These are phyloP conservation scores for Leccinum variicolor DNA, from an alignment of 768 basidiomycete genomes.

Conservation along the genomic window DNA sequence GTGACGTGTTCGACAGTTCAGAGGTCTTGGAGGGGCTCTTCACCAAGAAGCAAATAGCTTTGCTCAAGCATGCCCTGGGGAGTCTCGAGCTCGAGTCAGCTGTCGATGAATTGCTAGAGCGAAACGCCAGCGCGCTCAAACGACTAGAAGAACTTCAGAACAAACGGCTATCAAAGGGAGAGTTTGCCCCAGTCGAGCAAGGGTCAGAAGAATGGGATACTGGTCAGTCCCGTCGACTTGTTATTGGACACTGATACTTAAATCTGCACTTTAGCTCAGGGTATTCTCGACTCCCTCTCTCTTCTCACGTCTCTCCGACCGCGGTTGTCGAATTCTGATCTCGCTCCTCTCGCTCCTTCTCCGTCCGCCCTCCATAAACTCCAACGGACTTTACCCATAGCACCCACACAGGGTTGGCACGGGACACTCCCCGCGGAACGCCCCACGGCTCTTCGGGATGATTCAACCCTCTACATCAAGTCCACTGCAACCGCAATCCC, in stretches of 20 bases:
- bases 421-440: slow-evolving; percentile 64
- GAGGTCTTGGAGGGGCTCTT: slow-evolving; percentile 52
- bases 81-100: slow-evolving; percentile 65
- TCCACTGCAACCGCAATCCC: slow-evolving; percentile 37
- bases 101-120: slow-evolving; percentile 63
- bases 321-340: slow-evolving; percentile 41
- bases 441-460: slow-evolving; percentile 64
- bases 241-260: slow-evolving; percentile 8
- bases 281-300: slow-evolving; percentile 67
- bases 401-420: slow-evolving; percentile 64
- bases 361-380: slow-evolving; percentile 64
- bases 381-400: slow-evolving; percentile 63
- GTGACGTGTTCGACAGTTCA: slow-evolving; percentile 31
- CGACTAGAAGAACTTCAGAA: slow-evolving; percentile 66
- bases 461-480: slow-evolving; percentile 68
- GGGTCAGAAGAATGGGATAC: slow-evolving; percentile 82
- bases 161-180: slow-evolving; percentile 46
- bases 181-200: slow-evolving; percentile 50
- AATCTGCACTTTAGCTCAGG: slow-evolving; percentile 51
- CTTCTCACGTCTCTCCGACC: slow-evolving; percentile 71
- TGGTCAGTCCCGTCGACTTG: slow-evolving; percentile 44
- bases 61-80: slow-evolving; percentile 58
- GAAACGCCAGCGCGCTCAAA: slow-evolving; percentile 60
- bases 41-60: slow-evolving; percentile 49
- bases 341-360: slow-evolving; percentile 57